Evolutionary conservation across 495 filamentous ascomycete genomes (phyloP), one percentile per base, ranked within the genome.

Genomic region (Talaromyces adpressus): DNA sequence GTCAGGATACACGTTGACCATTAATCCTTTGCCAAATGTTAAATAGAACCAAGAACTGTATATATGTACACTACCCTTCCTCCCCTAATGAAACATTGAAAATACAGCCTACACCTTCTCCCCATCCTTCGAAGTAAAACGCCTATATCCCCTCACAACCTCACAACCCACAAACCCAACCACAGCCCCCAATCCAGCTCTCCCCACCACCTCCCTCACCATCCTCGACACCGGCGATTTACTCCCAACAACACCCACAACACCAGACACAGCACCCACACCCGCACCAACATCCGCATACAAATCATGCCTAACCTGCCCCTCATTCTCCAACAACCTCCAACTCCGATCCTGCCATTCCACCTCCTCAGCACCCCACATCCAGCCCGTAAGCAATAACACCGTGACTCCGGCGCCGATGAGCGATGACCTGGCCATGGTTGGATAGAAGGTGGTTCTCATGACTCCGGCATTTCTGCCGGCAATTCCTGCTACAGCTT

Each of bases 331-430:
- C 49, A 82, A 65, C 54, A 88, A 62, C 29, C 85, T 71, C 85
- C 85, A 89, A 47, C 75, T 73, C 34, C 86, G 78, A 69, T 88
- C 85, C 64, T 81, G 69, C 86, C 86, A 88, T 67, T 88, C 85
- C 62, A 87, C 82, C 51, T 81, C 75, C 66, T 85, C 79, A 22
- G 75, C 69, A 0, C 79, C 79, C 66, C 72, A 73, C 85, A 89
- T 87, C 8, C 80, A 69, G 0, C 34, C 72, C 12, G 71, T 53
- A 11, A 85, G 60, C 32, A 56, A 73, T 7, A 80, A 39, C n/a
- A 67, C 64, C 14, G 76, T 18, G 1, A 77, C 39, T 0, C 65
- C 77, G 6, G 69, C 66, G 1, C 70, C 73, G 65, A 69, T 57
- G 16, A 61, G 11, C 0, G 34, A 25, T 11, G 54, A 20, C 6